A percentile compares a stretch with the other conserved stretches of the same genome.
These are phyloP conservation scores for Yamadazyma tumulicola DNA, from an alignment of 805 yeast genomes.

Conservation along the genomic window DNA sequence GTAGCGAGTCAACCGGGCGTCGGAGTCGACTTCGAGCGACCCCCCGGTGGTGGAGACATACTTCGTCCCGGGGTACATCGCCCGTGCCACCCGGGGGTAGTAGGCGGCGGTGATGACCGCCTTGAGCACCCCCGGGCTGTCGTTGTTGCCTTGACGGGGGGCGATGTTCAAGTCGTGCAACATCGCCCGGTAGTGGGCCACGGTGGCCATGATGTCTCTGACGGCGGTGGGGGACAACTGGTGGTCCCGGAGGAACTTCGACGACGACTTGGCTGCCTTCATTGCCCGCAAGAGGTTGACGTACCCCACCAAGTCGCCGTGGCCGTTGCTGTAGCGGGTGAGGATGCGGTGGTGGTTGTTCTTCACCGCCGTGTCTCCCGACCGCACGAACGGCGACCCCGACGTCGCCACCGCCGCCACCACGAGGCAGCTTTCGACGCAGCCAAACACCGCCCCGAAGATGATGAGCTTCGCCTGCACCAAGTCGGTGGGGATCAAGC, in stretches of 20 bases:
- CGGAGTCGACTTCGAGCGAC: slow-evolving; percentile 81
- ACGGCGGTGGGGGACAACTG: slow-evolving; percentile 60
- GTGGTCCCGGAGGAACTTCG: slow-evolving; percentile 51
- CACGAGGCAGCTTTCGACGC: slow-evolving; percentile 72
- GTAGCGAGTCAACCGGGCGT: slow-evolving; percentile 38
- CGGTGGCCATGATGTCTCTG: slow-evolving; percentile 67
- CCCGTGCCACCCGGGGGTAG: slow-evolving; percentile 79
- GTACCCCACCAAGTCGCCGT: slow-evolving; percentile 76
- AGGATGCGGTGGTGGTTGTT: slow-evolving; percentile 55
- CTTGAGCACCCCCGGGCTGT: slow-evolving; percentile 50
- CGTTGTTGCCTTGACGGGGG: slow-evolving; percentile 42
- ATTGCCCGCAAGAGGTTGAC: slow-evolving; percentile 59
- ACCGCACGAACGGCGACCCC: slow-evolving; percentile 69
- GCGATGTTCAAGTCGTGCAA: slow-evolving; percentile 68
- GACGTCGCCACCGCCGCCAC: slow-evolving; percentile 74
- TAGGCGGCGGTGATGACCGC: slow-evolving; percentile 76
- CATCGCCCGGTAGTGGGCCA: slow-evolving; percentile 65
- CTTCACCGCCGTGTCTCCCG: slow-evolving; percentile 63
- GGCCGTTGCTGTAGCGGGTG: slow-evolving; percentile 40
- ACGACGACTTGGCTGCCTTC: not conserved
- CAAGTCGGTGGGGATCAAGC: slow-evolving; percentile 82
- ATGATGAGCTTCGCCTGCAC: slow-evolving; percentile 80
- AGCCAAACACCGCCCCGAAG: slow-evolving; percentile 78
- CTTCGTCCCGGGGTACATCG: slow-evolving; percentile 79
- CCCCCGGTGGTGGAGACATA: slow-evolving; percentile 70